Evolutionary conservation across 805 yeast species (phyloP), one percentile per base, ranked within the genome.

Genomic region (Saccharomycopsis sp.): DNA sequence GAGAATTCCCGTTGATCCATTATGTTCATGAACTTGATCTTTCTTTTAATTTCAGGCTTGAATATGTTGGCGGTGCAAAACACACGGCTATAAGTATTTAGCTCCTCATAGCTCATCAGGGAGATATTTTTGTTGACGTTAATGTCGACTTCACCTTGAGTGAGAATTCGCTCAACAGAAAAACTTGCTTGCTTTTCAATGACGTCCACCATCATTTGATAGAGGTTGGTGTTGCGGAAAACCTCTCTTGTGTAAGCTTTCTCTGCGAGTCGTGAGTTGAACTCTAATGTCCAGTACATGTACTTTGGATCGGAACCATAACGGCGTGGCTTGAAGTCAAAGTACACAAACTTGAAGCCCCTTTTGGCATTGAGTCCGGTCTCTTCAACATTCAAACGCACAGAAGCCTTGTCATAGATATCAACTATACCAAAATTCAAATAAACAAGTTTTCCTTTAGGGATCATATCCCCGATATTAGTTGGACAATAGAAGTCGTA

Each of bases 401-500:
- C 70, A 56, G 70, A 70, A 4, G 53, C 16, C 54, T 47, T 56
- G 16, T 48, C 21, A 80, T 67, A 1, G 57, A 59, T 21, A 9
- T 14, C 34, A 62, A 84, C 80, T 51, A 72, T 74, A 0, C 85
- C 87, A 24, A 82, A 63, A 61, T 79, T 76, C 41, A 83, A 65
- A 23, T 82, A 69, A 24, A 80, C 75, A 63, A 80, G 75, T 59
- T 75, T 76, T 24, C 75, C 71, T 55, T 74, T 75, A 1, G 86
- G 86, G n/a, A 82, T 68, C 23, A 84, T 71, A 12, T 83, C 87
- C 54, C 76, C 77, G 50, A 84, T 78, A 62, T 80, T 78, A 0
- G 80, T 72, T 0, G 87, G 83, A 0, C 87, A 84, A 63, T 77
- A 81, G 60, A 44, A 58, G 3, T 48, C 47, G 16, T 47, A 12